Base-by-base conservation (phyloP, 352 stramenopile species). In the Globisporangium paroecandrum region DNA sequence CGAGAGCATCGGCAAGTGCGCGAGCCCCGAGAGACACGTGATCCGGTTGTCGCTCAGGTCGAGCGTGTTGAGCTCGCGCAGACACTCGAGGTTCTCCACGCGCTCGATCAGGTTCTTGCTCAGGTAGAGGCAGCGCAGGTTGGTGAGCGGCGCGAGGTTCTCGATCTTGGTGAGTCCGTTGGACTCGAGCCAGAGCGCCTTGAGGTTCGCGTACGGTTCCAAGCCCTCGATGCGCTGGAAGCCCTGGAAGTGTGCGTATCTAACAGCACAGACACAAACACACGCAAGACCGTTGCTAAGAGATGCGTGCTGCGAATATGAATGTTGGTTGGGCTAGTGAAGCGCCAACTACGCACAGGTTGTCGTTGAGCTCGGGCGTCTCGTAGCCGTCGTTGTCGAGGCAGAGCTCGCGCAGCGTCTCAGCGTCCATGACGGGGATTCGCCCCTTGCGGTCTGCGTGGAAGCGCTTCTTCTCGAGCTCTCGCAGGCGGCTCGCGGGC, bases 201-300 rank as follows among this genome's bases (percentile, higher is more conserved):
- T 98, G 58, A 98, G 79, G 24, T 89, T 98, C 79, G 77, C 91
- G 76, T 98, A 99, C 43, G 86, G 76, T 32, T 98, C 92, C 2
- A 99, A 81, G 24, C 97, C 97, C 66, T 98, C 90, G 61, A 99
- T 99, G 51, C 79, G 78, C 65, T 91, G 89, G 66, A 98, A 98
- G 10, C 94, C 95, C 57, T 97, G 95, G 71, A 98, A 99, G 73
- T 99, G 96, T 49, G 85, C 83, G 56, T 89, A 91, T 25, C 75
- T 81, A 32, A 4, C 8, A 15, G 1, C 20, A 27, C 20, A 25
- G n/a, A 27, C 18, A 18, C 32, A 66, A 32, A 47, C 29, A 22
- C 32, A 38, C 32, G 7, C 32, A 12, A 38, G 32, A 2, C 32
- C 32, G 1, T 38, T 38, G 32, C 12, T 38, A 38, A 38, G 32